Base-by-base conservation (phyloP, 768 basidiomycete species). In the Leccinum incarnatum region DNA sequence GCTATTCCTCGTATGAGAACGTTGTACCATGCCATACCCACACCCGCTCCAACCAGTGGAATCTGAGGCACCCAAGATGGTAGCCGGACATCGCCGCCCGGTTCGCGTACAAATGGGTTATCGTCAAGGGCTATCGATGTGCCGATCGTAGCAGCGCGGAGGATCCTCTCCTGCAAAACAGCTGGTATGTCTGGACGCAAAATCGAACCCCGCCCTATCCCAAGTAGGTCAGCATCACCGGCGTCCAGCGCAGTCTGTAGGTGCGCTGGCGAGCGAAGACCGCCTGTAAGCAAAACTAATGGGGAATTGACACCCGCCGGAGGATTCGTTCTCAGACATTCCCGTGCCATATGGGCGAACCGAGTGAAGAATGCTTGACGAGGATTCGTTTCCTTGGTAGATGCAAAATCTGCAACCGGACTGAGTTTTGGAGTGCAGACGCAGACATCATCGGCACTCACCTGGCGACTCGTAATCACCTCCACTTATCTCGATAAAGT, bases 401-500 rank as follows among this genome's bases (percentile, higher is more conserved):
- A 53, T 72, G 83, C 71, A 54, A 85, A 85, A 21, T 79, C 84
- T 85, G 53, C 6, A 5, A 54, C 1, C 0, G 19, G 45, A n/a
- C 51, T 60, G 23, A 59, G 58, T 11, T 25, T 27, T 11, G 23
- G 4, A 29, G 9, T 14, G 5, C 25, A 12, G 50, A 17, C 4
- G 5, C 21, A 15, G 53, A 17, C 6, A 36, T 48, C 2, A 19
- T 42, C 27, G 2, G 0, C 11, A 65, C 78, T 17, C 64, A 88
- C 92, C 83, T 64, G 89, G 88, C 17, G 79, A 82, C 66, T 93
- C 90, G 63, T 95, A 96, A 68, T 88, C 86, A 0, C 93, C 93
- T 2, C 93, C 93, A 56, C 88, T 91, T 59, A 96, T 83, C 72
- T 96, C 93, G 53, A 96, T 84, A 66, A 93, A 89, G 70, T 96